Evolutionary conservation across 768 basidiomycete genomes (phyloP).

Genomic region (Hygrocybe coccinea): DNA sequence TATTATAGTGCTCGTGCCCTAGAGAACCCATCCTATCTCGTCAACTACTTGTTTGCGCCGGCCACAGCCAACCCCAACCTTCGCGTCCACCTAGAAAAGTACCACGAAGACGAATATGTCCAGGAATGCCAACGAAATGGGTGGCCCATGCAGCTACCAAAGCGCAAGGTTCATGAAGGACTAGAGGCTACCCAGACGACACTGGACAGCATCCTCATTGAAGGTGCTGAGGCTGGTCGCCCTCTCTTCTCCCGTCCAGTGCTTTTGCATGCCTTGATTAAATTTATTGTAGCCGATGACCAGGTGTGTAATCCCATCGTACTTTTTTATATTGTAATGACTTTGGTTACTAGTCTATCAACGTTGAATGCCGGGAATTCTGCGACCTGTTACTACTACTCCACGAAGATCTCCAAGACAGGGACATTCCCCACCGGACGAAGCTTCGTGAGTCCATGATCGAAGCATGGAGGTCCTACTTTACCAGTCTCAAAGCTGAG

Average conservation of each 20-base stretch:
- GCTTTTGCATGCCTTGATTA: background rate
- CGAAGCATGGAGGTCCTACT: constrained; percentile 21
- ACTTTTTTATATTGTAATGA: background rate
- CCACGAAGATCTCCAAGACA: constrained; percentile 17
- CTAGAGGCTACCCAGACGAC: background rate
- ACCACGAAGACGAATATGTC: constrained; percentile 2
- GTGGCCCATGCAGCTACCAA: constrained; percentile 2
- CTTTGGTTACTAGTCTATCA: constrained; percentile 21
- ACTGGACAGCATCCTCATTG: background rate
- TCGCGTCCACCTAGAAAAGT: constrained; percentile 3
- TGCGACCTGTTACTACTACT: constrained; percentile 22
- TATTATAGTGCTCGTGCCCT: background rate
- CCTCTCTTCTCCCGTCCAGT: background rate
- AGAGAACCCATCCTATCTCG: background rate
- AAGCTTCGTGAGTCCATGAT: constrained; percentile 18
- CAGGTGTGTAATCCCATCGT: background rate
- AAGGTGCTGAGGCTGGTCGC: background rate
- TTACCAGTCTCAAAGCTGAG: constrained; percentile 18
- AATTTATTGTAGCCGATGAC: constrained; percentile 9
- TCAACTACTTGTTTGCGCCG: constrained; percentile 1
- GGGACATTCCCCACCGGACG: constrained; percentile 23
- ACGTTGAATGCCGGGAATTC: constrained; percentile 25
- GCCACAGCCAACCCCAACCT: constrained; percentile 2
- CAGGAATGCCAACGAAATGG: background rate
- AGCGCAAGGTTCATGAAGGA: background rate